Evolutionary conservation across 2,329 filamentous ascomycete species (phyloP), one percentile per base, ranked within the genome.

Genomic region (Hymenoscyphus fraxineus): DNA sequence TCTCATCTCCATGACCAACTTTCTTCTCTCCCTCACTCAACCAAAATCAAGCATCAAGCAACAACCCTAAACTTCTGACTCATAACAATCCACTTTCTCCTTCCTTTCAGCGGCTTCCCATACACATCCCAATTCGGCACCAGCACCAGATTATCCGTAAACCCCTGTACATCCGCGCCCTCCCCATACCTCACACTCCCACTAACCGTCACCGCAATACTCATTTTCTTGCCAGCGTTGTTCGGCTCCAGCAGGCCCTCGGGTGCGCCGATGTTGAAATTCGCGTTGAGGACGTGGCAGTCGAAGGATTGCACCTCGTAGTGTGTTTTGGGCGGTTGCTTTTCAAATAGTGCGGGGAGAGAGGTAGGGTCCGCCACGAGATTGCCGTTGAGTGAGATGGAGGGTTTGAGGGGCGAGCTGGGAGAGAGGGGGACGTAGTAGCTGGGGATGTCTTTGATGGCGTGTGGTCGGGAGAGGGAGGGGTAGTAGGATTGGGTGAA

Each of bases 361-460:
- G 87, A 86, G 60, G 80, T 78, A 0, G 88, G 88, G 63, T 85
- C 82, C 40, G 83, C 77, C 44, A 91, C 79, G 2, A 85, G 77
- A 58, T 87, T 87, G 71, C 93, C 92, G 78, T 96, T 96, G 81
- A 93, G 88, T 72, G 87, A 85, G 72, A 97, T 93, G 74, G 88
- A 86, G 60, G 91, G 82, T 40, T 81, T 80, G 31, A 81, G 78
- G 66, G 81, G 78, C n/a, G 83, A 84, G 65, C 81, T 79, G 12
- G 81, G 70, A 31, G 83, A 84, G 60, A 81, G 77, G 74, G 85
- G 84, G 69, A 87, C 79, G 80, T 96, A 96, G 81, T 88, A 96
- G n/a, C 80, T 78, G 19, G 83, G 74, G 15, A 96, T 82, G 10
- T 80, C 79, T 40, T 66, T 58, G 41, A 67, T 64, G 55, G 79